Evolutionary conservation across 441 rosid species (phyloP).

Genomic region (Erodium texanum): DNA sequence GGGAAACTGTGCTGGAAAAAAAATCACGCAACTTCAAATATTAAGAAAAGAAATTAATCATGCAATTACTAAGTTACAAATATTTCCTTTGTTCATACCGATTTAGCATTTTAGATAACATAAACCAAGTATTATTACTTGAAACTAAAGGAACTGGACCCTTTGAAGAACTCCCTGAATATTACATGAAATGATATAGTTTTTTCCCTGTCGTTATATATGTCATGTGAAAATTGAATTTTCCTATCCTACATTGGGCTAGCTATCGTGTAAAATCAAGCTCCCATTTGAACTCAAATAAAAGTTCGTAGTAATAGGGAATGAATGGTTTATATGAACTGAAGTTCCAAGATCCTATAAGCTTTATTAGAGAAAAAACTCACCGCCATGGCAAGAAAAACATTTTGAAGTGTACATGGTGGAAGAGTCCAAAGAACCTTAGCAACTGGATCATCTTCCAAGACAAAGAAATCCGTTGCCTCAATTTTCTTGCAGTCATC

Average conservation of each 20-base stretch:
- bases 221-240: not conserved
- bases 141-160: not conserved
- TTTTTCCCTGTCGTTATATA: not conserved
- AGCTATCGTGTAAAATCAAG: not conserved
- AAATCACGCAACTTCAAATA: not conserved
- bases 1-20: conserved; percentile 59
- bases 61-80: not conserved
- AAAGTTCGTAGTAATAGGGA: not conserved
- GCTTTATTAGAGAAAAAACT: conserved; percentile 24
- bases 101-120: not conserved
- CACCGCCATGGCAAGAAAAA: conserved; percentile 66
- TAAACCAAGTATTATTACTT: not conserved
- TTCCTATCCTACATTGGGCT: not conserved
- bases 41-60: not conserved
- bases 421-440: conserved; percentile 52
- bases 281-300: not conserved
- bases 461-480: conserved; percentile 21
- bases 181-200: not conserved
- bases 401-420: conserved; percentile 39
- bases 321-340: not conserved
- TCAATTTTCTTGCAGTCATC: conserved; percentile 20
- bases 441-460: conserved; percentile 71
- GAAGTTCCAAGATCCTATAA: conserved; percentile 8
- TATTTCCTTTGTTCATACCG: not conserved
- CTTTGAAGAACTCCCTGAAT: not conserved